Evolutionary conservation across 768 basidiomycete species (phyloP), one percentile per base, ranked within the genome.

Genomic region (Lactarius tabidus): DNA sequence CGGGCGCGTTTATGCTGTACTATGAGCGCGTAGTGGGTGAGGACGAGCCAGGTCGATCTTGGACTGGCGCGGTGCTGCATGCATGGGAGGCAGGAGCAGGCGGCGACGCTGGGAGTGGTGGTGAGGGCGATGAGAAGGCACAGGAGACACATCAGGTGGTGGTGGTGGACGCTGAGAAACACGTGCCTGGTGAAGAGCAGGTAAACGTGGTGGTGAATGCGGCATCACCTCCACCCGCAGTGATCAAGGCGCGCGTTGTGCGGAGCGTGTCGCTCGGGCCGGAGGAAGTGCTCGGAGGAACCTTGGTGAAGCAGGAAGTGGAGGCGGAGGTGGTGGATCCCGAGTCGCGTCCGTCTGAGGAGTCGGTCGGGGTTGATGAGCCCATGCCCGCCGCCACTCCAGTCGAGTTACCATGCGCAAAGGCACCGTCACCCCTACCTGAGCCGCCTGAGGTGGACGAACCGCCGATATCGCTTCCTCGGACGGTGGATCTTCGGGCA

Each of bases 1-100:
- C 83, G n/a, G 91, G 85, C 67, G 82, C 80, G 20, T 96, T 98
- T 75, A 92, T 99, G 91, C 81, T 98, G 43, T 98, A 93, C 72
- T 99, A 98, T 71, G 96, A 99, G 79, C 83, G 86, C 53, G 79
- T 88, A 26, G 43, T 41, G 26, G 39, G 55, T 31, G 59, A 54
- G 14, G 59, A 41, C 14, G 26, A 3, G 48, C n/a, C 48, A 14
- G 48, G 51, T 6, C 56, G 48, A 48, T 35, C 41, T n/a, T 29
- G 39, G 43, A 29, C 14, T 35, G 33, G 63, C 67, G 74, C 62
- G 67, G 75, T 79, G 67, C 80, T 36, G 57, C 15, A 20, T 15
- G 31, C 38, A 39, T 15, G 18, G 57, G 57, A 26, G 45, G 69
- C 60, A 39, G 58, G 12, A 26, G 23, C 48, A 56, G 36, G 71